Base-by-base conservation (phyloP, 1,284 basidiomycete species). In the Pseudomicrostroma phylloplanum region DNA sequence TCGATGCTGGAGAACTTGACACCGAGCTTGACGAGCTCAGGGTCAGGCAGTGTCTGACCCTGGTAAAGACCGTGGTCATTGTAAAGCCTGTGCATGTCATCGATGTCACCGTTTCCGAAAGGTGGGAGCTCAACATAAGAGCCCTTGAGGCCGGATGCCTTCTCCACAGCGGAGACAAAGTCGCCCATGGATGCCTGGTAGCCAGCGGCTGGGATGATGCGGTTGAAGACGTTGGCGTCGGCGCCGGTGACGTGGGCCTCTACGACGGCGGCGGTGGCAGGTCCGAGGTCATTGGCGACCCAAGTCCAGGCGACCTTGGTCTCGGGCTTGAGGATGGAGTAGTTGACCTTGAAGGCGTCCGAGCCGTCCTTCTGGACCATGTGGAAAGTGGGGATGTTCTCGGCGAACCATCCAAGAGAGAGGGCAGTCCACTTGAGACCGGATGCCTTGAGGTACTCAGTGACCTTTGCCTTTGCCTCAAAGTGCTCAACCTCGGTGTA, bases 391-490 rank as follows among this genome's bases (percentile, higher is more conserved):
- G 43, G 43, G 21, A 48, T 48, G 43, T 48, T 48, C 21, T 48
- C 43, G 12, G 43, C 43, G 43, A 48, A 48, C 43, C 43, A 48
- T 3, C 43, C 43, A 6, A 48, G 21, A 21, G 43, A 48, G 21
- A 48, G 43, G 15, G 43, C 43, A 21, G 43, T 48, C 43, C 43
- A 48, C 43, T 48, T 48, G 43, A 48, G 4, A 21, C 43, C 43
- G 43, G 43, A 48, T 6, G 43, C 43, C 25, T 69, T 59, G 1
- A 64, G 67, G 39, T 72, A 72, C n/a, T 66, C 63, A 21, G 68
- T 63, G 54, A 74, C 64, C 21, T 62, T 63, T 23, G 69, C 63
- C 60, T 74, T 70, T 54, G 67, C 59, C 48, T 71, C 67, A 54
- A 71, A 68, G 59, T 70, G 65, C 2, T 48, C 53, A 1, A 62